Base-by-base conservation (phyloP, 345 rosid species). In the Eucalyptus albens region DNA sequence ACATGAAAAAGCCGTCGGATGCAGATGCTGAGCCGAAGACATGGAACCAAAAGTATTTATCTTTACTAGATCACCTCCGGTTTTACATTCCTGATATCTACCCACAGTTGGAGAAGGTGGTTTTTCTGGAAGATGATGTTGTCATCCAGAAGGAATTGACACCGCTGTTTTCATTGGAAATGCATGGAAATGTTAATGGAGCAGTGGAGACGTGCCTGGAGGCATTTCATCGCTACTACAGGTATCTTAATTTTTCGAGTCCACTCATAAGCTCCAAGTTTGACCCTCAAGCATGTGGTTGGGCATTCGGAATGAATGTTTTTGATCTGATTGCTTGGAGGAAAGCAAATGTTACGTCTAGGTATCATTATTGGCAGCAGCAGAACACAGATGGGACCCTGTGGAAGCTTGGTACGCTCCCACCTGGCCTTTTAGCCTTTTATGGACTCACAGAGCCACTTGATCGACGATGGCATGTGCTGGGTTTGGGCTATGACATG, bases 151-250 rank as follows among this genome's bases (percentile, higher is more conserved):
- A 97, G 92, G 99, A 97, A 92, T 92, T 97, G 92, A 97, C 98
- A 26, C 95, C 95, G 21, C 97, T 97, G 87, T 96, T 97, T 93
- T 95, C 97, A n/a, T 89, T 97, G 95, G 98, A 98, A 93, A 92
- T 97, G 87, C 99, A 97, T 50, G 98, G 98, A 88, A 95, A 97
- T 89, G 99, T 97, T 62, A 97, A 96, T 90, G 99, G 99, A 93
- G 99, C 98, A 42, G 99, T 97, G 89, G 99, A 97, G 92, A 98
- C 99, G 65, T 98, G 99, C 91, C 99, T 98, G 13, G 99, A 98
- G 92, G 95, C 97, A 90, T 96, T 93, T 93, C 99, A 98, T 94
- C 97, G 99, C 19, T 96, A 92, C 89, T 96, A 97, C 93, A 98
- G 96, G 96, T 97, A 97, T 93, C 96, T 97, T 55, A 98, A 98